Conservation (phyloP, 768 basidiomycete genomes). For the Amylocystis lapponica region DNA sequence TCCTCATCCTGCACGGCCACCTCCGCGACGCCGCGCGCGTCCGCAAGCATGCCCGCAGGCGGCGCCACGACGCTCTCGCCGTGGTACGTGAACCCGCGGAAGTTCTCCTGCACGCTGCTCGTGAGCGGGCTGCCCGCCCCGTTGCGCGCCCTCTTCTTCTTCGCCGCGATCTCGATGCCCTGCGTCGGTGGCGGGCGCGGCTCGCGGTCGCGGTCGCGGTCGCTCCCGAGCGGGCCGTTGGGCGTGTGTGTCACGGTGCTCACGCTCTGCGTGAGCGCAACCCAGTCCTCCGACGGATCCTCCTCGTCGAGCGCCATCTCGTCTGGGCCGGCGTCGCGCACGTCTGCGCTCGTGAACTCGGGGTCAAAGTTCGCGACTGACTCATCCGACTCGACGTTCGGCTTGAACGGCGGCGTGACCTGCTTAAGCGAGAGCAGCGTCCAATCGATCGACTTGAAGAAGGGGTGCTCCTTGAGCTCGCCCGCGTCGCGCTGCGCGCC, state of each 20-base stretch:
- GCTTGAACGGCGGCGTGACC: constrained; percentile 96
- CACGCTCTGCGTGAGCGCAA: constrained; percentile 36
- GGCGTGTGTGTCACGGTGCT: constrained; percentile 49
- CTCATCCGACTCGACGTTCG: constrained; percentile 96
- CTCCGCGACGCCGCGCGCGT: constrained; percentile 23
- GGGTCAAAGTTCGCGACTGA: constrained; percentile 98
- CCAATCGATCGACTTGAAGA: constrained; percentile 94
- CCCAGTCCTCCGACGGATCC: constrained; percentile 72
- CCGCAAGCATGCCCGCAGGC: constrained; percentile 34
- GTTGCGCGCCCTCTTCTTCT: constrained; percentile 36
- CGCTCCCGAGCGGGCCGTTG: constrained; percentile 67
- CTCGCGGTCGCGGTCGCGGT: constrained; percentile 16
- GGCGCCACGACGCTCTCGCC: constrained; percentile 53
- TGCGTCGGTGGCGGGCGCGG: constrained; percentile 10
- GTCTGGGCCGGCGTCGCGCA: constrained; percentile 60
- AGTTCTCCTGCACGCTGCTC: constrained; percentile 92
- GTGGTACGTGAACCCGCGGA: constrained; percentile 88
- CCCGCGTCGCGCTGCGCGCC: constrained; percentile 87
- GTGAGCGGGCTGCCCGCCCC: constrained; percentile 61
- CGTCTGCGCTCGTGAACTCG: constrained; percentile 92
- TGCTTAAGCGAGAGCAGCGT: constrained; percentile 78
- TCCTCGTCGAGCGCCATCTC: constrained; percentile 38
- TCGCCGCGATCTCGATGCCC: constrained; percentile 47
- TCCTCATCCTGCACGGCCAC: constrained; percentile 27
- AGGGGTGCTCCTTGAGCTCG: constrained; percentile 94